Conservation (phyloP, 495 filamentous ascomycete species). For the Terfezia claveryi region DNA sequence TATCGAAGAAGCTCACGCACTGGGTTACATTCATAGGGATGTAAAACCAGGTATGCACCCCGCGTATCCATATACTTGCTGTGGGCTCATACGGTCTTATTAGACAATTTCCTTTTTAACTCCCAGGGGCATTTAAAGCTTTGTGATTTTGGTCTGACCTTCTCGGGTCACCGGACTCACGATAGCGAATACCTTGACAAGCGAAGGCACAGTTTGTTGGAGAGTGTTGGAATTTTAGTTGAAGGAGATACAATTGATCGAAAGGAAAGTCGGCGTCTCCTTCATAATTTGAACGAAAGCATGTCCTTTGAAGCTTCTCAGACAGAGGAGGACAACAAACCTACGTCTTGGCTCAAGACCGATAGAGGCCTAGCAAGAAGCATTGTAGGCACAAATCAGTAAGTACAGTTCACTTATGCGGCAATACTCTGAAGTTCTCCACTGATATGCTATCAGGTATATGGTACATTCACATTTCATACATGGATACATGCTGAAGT, state of each 20-base stretch:
- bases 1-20: constrained; percentile 73
- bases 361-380: constrained; percentile 40
- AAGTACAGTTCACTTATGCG: constrained; percentile 32
- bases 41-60: constrained; percentile 41
- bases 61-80: not conserved
- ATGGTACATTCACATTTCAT: not conserved
- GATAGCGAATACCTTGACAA: constrained; percentile 65
- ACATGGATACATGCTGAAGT: not conserved
- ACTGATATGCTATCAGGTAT: not conserved
- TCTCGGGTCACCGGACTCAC: constrained; percentile 87
- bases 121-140: constrained; percentile 81
- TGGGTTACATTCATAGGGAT: constrained; percentile 81
- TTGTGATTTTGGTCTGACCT: constrained; percentile 82
- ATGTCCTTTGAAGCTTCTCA: not conserved
- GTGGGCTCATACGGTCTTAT: too few species aligned
- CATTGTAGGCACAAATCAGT: constrained; percentile 89
- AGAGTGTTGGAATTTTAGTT: constrained; percentile 50
- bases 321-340: not conserved
- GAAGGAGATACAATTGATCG: constrained; percentile 55
- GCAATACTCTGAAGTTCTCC: too few species aligned
- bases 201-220: constrained; percentile 54
- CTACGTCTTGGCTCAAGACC: not conserved
- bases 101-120: constrained; percentile 79
- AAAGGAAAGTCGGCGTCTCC: constrained; percentile 23
- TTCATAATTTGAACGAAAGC: constrained; percentile 1